phyloP scores from a whole-genome alignment of 306 rosid genomes.

The Datisca glomerata region DNA sequence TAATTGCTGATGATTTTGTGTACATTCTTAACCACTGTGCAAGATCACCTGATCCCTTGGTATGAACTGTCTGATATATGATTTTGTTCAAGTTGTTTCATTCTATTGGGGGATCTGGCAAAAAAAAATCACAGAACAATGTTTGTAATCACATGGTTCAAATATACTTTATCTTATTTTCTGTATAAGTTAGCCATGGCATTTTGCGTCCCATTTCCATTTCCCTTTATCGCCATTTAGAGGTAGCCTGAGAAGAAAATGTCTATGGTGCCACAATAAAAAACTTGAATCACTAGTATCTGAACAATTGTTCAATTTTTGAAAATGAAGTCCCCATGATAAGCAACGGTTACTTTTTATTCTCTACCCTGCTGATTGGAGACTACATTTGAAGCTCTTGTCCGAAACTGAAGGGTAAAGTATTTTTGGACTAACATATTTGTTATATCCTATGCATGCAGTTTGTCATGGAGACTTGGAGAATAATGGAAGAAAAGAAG shows the following conservation, averaged over 20 bases:
- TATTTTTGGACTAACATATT: slow-evolving; percentile 6
- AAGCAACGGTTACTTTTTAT: too few species aligned
- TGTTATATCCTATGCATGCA: slow-evolving; percentile 19
- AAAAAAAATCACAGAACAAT: too few species aligned
- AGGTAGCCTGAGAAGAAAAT: not conserved
- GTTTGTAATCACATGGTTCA: too few species aligned
- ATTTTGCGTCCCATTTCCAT: not conserved
- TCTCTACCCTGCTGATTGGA: not conserved
- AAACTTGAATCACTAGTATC: too few species aligned
- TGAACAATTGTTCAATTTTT: too few species aligned
- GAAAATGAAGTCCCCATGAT: too few species aligned
- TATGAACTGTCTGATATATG: slow-evolving; percentile 15
- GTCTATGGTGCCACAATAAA: not conserved
- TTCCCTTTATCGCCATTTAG: not conserved
- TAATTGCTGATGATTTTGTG: slow-evolving; percentile 45
- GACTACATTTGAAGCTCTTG: not conserved
- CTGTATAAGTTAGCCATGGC: not conserved
- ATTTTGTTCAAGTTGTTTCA: not conserved
- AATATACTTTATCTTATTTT: not conserved
- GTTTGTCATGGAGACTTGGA: slow-evolving; percentile 86
- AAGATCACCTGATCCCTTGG: slow-evolving; percentile 68
- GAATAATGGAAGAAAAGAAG: slow-evolving; percentile 48
- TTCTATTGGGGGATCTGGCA: not conserved
- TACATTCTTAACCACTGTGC: slow-evolving; percentile 54
- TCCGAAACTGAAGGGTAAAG: slow-evolving; percentile 8